Conservation (phyloP, 163 green algal species). For the Scenedesmus sp. region DNA sequence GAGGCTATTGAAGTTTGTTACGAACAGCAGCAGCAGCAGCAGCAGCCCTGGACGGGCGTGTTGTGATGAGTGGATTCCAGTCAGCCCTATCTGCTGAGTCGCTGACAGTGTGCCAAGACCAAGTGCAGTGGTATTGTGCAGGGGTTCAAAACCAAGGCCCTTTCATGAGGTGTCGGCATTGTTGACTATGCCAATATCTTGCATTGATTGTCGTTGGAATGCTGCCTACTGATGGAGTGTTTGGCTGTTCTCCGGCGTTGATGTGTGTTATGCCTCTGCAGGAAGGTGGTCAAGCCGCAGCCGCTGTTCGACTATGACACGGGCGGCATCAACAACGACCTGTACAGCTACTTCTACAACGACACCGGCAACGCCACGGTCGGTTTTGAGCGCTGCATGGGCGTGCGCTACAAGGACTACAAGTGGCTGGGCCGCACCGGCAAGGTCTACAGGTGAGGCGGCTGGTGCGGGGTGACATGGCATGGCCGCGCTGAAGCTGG, state of each 20-base stretch:
- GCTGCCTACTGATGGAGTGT: no score
- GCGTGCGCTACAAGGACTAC: conserved; percentile 19
- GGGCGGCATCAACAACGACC: conserved; percentile 2
- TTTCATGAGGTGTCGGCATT: no score
- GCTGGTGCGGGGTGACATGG: not conserved
- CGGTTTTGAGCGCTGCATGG: conserved; percentile 34
- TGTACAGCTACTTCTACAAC: conserved; percentile 13
- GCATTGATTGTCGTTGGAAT: no score
- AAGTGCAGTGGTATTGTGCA: no score
- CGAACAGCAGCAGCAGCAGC: no score
- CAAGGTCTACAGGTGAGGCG: conserved; percentile 22
- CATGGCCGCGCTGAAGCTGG: no score
- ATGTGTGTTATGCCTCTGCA: no score
- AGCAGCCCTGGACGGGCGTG: no score
- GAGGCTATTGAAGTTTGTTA: no score
- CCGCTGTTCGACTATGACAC: not conserved
- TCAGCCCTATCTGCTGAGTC: not conserved
- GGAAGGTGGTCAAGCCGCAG: not conserved
- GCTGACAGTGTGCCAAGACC: conserved; percentile 9
- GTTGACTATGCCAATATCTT: not conserved
- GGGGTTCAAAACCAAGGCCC: no score
- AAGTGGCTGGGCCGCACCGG: conserved; percentile 16
- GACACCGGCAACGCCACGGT: not conserved
- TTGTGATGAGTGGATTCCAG: no score
- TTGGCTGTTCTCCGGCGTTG: no score